A percentile compares a stretch with the other conserved stretches of the same genome.
Evolutionary conservation across 768 basidiomycete species (phyloP).

Genomic region (Pulveroboletus sp.): DNA sequence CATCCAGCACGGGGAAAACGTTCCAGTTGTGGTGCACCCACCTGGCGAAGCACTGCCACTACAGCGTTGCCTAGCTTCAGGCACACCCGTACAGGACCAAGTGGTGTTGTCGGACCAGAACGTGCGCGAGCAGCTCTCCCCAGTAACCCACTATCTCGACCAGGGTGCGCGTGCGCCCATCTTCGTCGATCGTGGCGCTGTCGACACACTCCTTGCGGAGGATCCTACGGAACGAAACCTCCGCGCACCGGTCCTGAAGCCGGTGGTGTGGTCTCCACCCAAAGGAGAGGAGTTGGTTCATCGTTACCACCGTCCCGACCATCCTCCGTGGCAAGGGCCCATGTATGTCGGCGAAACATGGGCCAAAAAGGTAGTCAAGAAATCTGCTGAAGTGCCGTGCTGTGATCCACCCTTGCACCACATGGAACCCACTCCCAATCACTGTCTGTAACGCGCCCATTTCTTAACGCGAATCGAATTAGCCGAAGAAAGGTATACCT

Average conservation of each 20-base stretch:
- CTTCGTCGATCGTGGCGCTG: slow-evolving; percentile 12
- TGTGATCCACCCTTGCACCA: too few relatives aligned
- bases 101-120: background rate
- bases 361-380: slow-evolving; percentile 12
- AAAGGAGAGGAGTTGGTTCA: slow-evolving; percentile 15
- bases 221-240: slow-evolving; percentile 3
- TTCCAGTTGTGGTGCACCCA: slow-evolving; percentile 5
- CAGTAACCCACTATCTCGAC: slow-evolving; percentile 19
- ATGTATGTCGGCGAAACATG: slow-evolving; percentile 23
- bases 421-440: too few relatives aligned
- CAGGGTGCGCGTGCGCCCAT: slow-evolving; percentile 13
- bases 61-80: background rate
- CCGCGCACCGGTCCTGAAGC: slow-evolving; percentile 6
- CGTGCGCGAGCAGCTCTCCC: background rate
- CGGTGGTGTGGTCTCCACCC: slow-evolving; percentile 2
- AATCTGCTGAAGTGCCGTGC: too few relatives aligned
- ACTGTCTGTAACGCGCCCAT: too few relatives aligned
- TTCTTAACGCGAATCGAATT: too few relatives aligned
- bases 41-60: background rate
- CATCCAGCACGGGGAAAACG: background rate
- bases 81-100: background rate
- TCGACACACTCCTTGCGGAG: slow-evolving; percentile 2
- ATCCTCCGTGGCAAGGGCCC: background rate
- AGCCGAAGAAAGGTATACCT: too few relatives aligned
- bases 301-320: slow-evolving; percentile 5